Evolutionary conservation across 768 basidiomycete species (phyloP).

Genomic region (Kwoniella mangroviensis): DNA sequence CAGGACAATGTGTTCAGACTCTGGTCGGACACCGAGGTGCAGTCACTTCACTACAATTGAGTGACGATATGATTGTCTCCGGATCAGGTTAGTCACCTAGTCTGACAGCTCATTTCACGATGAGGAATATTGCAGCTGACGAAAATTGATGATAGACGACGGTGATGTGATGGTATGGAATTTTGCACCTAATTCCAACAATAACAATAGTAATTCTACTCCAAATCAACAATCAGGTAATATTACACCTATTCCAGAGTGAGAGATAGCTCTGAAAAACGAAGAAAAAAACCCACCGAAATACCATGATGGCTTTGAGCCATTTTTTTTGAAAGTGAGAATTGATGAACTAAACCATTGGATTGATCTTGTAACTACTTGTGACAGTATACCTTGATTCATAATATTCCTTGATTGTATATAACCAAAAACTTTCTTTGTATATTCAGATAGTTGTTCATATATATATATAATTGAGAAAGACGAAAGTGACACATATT

Average conservation of each 20-base stretch:
- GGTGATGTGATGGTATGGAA: constrained; percentile 84
- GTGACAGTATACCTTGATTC: neutral
- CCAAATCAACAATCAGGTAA: constrained; percentile 4
- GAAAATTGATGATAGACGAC: constrained; percentile 65
- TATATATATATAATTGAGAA: neutral
- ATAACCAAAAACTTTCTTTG: neutral
- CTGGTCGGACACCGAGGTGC: constrained; percentile 93
- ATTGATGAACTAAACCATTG: too few relatives aligned
- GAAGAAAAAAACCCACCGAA: neutral
- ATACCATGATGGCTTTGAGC: neutral
- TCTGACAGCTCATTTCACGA: neutral
- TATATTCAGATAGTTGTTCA: neutral
- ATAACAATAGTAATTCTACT: constrained; percentile 2
- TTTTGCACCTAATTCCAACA: constrained; percentile 50
- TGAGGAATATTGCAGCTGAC: constrained; percentile 7
- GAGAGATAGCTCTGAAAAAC: neutral
- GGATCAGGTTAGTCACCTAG: constrained; percentile 64
- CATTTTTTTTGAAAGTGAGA: too few relatives aligned
- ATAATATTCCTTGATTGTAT: neutral
- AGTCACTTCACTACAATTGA: constrained; percentile 84
- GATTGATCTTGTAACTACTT: too few relatives aligned
- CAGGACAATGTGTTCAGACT: constrained; percentile 82
- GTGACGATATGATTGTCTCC: constrained; percentile 95
- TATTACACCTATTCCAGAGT: constrained; percentile 10
- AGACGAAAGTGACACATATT: neutral